Evolutionary conservation across 2,329 filamentous ascomycete genomes (phyloP), one percentile per base, ranked within the genome.

Genomic region (Aspergillus cejpii): DNA sequence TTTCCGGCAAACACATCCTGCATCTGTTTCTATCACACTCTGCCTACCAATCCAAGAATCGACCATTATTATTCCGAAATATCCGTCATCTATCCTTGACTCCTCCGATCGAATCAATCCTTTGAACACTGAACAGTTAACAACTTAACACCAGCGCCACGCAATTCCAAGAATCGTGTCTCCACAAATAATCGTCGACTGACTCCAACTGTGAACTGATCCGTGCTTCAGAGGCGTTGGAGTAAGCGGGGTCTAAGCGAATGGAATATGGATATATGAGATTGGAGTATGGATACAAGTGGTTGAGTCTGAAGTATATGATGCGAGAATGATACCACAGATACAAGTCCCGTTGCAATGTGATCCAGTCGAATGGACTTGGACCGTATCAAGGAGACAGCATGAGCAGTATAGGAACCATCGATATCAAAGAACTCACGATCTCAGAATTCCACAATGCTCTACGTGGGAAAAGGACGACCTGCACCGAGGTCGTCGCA

Each of bases 401-500:
- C 10, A 34, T 34, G 31, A 15, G 31, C 10, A 34, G 15, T 5
- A 19, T 34, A 34, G 31, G 15, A n/a, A 31, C 34, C 14, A 17
- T 31, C 17, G 31, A 42, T 46, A 63, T 74, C 8, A 66, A 74
- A 41, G 79, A 82, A 63, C 75, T 80, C 1, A 81, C 79, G 0
- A 76, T 84, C 46, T 65, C 74, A 23, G 70, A 69, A 1, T 71
- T 81, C 6, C 80, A 83, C 48, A 64, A 74, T 53, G 73, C 74
- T 6, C 69, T 84, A 6, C 75, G 73, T 55, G 71, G 71, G 17
- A 68, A 74, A 7, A 61, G 72, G 4, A 72, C 75, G 23, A 77
- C 74, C 37, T 83, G 79, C 58, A 72, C 73, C 11, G 69, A 70
- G 15, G 65, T 83, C 0, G 70, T 81, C 3, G 74, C 71, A 5